These are phyloP conservation scores for Crithidia sp. DNA, from an alignment of 208 protist species.

Conservation along the genomic window DNA sequence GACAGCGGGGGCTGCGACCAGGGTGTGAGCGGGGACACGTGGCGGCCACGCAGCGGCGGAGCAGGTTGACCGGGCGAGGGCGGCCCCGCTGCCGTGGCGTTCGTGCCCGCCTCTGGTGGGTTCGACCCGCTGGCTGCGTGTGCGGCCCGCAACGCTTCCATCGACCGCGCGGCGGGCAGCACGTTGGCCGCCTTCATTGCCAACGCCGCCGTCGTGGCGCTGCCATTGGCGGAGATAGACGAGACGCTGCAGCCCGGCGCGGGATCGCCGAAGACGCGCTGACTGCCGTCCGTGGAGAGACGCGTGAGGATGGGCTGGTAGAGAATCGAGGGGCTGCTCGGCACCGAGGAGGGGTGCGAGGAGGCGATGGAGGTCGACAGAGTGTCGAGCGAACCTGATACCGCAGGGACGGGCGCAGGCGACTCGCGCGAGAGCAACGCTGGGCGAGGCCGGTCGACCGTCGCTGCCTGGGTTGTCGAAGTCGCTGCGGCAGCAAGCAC, in stretches of 20 bases:
- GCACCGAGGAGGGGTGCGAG: conserved; percentile 3
- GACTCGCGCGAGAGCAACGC: too few species aligned
- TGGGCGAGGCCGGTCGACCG: not conserved
- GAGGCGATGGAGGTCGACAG: conserved; percentile 15
- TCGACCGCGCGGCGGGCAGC: not conserved
- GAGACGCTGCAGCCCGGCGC: conserved; percentile 12
- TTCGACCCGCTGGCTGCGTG: not conserved
- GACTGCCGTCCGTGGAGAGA: not conserved
- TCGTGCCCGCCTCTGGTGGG: not conserved
- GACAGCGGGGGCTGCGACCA: not conserved
- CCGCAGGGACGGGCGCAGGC: too few species aligned
- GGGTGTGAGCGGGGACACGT: not conserved
- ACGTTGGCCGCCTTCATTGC: not conserved
- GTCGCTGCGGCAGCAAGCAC: too few species aligned
- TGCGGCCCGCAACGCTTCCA: not conserved
- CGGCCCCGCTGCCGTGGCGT: too few species aligned
- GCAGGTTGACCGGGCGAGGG: too few species aligned
- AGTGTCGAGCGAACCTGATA: not conserved
- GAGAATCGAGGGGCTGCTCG: conserved; percentile 8
- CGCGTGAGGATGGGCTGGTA: conserved; percentile 10
- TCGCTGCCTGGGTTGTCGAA: not conserved
- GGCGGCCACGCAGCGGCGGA: not conserved
- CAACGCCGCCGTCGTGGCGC: conserved; percentile 4
- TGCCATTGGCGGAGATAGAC: conserved; percentile 12
- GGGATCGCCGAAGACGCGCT: not conserved